A percentile compares a stretch with the other conserved stretches of the same genome.
phyloP scores from a whole-genome alignment of 2,329 filamentous ascomycete species.

The Trichoderma atroviride region DNA sequence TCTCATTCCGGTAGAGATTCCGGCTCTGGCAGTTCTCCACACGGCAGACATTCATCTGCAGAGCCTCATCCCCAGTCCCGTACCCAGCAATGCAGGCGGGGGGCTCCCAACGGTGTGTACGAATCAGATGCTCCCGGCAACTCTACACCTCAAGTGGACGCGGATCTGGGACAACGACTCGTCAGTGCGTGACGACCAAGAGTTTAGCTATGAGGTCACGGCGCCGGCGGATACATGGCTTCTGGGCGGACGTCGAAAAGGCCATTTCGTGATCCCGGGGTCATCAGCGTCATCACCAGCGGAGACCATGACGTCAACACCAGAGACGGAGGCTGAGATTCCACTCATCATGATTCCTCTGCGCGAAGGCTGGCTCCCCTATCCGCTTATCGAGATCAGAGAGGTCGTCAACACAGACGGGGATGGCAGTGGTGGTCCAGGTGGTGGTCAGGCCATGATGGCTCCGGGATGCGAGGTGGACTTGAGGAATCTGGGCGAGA shows the following conservation, averaged over 20 bases:
- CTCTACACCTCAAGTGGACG: conserved; percentile 64
- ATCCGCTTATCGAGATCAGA: conserved; percentile 78
- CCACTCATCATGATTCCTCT: conserved; percentile 79
- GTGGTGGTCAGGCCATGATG: conserved; percentile 21
- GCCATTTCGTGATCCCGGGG: conserved; percentile 68
- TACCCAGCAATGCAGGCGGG: conserved; percentile 37
- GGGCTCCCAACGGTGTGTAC: conserved; percentile 54
- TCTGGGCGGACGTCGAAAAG: conserved; percentile 77
- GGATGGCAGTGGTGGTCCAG: conserved; percentile 14
- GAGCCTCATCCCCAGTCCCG: conserved; percentile 38
- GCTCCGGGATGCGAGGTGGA: conserved; percentile 69
- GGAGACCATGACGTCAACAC: conserved; percentile 48
- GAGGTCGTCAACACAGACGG: conserved; percentile 50
- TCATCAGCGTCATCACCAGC: conserved; percentile 38
- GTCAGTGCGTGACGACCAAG: conserved; percentile 53
- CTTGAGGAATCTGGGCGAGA: conserved; percentile 75
- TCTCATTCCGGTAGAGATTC: conserved; percentile 86
- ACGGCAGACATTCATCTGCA: conserved; percentile 69
- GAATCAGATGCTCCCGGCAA: conserved; percentile 67
- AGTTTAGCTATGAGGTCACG: conserved; percentile 83
- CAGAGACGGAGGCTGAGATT: conserved; percentile 60
- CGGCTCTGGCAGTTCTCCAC: conserved; percentile 79
- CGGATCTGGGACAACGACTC: conserved; percentile 61
- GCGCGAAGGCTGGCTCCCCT: conserved; percentile 73
- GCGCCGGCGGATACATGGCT: conserved; percentile 79